Percentiles rank a stretch among this genome's conserved stretches.
Conservation (phyloP, 2,329 filamentous ascomycete species). For the Phoma sp. region DNA sequence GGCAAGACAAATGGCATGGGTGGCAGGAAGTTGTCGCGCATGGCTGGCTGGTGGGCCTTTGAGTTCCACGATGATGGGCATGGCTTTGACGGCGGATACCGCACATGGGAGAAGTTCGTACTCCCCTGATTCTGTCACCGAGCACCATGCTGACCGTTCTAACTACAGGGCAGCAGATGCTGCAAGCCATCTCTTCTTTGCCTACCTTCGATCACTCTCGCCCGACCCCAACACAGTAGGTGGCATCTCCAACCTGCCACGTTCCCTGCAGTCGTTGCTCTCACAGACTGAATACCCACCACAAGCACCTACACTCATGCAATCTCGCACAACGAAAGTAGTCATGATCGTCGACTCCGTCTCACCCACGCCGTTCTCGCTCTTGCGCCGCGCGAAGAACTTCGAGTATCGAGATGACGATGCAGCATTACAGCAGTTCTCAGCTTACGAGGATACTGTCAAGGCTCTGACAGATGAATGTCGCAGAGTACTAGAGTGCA, state of each 20-base stretch:
- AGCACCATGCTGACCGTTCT: constrained; percentile 37
- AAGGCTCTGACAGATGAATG: constrained; percentile 92
- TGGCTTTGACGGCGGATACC: constrained; percentile 94
- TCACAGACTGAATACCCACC: constrained; percentile 95
- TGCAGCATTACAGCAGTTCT: constrained; percentile 80
- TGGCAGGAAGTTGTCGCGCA: constrained; percentile 89
- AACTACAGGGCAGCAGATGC: constrained; percentile 82
- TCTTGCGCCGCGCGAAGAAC: constrained; percentile 88
- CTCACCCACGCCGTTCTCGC: constrained; percentile 90
- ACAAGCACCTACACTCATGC: constrained; percentile 75
- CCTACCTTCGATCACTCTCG: constrained; percentile 87
- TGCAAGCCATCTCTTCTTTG: constrained; percentile 96
- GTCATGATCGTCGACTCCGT: constrained; percentile 97
- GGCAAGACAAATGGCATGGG: constrained; percentile 92
- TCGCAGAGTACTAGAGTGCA: constrained; percentile 83
- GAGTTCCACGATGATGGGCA: constrained; percentile 85
- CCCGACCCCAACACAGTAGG: constrained; percentile 76
- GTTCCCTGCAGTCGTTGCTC: constrained; percentile 87
- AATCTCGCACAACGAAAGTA: constrained; percentile 83
- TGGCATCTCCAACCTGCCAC: constrained; percentile 84
- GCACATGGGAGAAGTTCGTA: constrained; percentile 78
- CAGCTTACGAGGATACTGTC: constrained; percentile 87
- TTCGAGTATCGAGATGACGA: constrained; percentile 96
- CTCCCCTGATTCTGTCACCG: neutral
- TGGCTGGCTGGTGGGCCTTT: constrained; percentile 99